Conservation (phyloP, 2,329 filamentous ascomycete genomes). For the Calcarisporium arbuscula region DNA sequence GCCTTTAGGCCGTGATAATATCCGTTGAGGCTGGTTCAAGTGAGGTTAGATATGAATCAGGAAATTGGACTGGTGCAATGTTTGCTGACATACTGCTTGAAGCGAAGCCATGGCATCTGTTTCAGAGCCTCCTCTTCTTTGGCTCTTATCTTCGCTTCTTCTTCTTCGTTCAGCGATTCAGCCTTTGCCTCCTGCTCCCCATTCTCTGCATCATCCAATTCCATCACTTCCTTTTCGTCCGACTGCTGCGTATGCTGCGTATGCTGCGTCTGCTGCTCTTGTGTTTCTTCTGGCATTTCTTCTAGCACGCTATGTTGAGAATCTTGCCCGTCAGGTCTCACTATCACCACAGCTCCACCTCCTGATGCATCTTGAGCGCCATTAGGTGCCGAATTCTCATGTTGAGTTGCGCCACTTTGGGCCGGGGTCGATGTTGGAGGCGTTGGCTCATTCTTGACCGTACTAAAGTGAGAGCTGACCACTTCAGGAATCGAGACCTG, state of each 20-base stretch:
- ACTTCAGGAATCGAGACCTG: slow-evolving; percentile 13
- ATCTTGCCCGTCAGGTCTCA: too few relatives aligned
- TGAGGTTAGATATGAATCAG: not conserved
- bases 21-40: slow-evolving; percentile 57
- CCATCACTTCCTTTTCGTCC: not conserved
- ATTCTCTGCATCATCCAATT: slow-evolving; percentile 10
- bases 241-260: not conserved
- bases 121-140: slow-evolving; percentile 22
- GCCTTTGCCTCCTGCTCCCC: slow-evolving; percentile 1
- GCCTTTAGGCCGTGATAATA: slow-evolving; percentile 75
- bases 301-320: too few relatives aligned
- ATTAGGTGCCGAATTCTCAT: too few relatives aligned
- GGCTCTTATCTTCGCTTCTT: slow-evolving; percentile 20
- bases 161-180: slow-evolving; percentile 14
- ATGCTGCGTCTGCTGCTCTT: slow-evolving; percentile 1
- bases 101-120: slow-evolving; percentile 34
- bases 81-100: slow-evolving; percentile 26
- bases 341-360: slow-evolving; percentile 5
- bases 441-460: not conserved
- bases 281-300: slow-evolving; percentile 6
- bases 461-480: slow-evolving; percentile 1
- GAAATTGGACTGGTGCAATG: not conserved
- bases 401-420: too few relatives aligned
- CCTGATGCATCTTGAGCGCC: slow-evolving; percentile 3
- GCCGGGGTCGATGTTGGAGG: not conserved